Evolutionary conservation across 2,329 filamentous ascomycete genomes (phyloP).

Genomic region (Taxawa tesnikishii): DNA sequence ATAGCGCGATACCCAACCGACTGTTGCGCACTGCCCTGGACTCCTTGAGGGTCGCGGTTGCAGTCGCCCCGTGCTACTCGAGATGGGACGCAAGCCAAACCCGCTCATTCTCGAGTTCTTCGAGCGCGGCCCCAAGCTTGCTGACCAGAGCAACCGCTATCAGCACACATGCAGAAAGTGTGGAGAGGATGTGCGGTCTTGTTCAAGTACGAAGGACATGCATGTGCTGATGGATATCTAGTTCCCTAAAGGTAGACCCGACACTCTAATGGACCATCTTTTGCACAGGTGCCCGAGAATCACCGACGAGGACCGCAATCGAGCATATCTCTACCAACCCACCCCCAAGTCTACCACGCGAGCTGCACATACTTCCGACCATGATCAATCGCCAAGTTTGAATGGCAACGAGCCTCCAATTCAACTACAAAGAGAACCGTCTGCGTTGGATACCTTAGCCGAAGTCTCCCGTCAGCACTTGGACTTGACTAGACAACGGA

Average conservation of each 20-base stretch:
- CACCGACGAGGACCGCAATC: conserved; percentile 36
- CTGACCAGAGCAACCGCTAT: conserved; percentile 84
- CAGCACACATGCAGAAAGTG: conserved; percentile 82
- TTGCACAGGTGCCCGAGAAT: conserved; percentile 74
- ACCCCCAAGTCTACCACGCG: neutral
- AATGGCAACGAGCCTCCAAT: neutral
- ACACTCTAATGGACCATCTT: conserved; percentile 69
- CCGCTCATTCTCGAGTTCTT: conserved; percentile 81
- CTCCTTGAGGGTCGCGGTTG: neutral
- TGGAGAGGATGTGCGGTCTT: conserved; percentile 49
- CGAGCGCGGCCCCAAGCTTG: conserved; percentile 71
- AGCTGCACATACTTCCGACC: conserved; percentile 30
- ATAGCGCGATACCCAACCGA: too few relatives aligned
- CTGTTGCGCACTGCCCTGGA: neutral
- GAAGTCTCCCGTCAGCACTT: conserved; percentile 72
- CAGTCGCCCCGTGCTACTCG: neutral
- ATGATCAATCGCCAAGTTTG: conserved; percentile 1
- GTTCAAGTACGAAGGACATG: neutral
- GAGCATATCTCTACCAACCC: conserved; percentile 25
- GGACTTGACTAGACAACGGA: conserved; percentile 42
- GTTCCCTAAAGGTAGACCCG: conserved; percentile 81
- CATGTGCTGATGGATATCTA: conserved; percentile 15
- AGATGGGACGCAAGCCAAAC: conserved; percentile 75
- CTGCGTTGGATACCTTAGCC: conserved; percentile 72
- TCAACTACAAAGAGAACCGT: conserved; percentile 20